A percentile compares a stretch with the other conserved stretches of the same genome.
Conservation (phyloP, 208 protist genomes). For the Acanthamoeba healyi region DNA sequence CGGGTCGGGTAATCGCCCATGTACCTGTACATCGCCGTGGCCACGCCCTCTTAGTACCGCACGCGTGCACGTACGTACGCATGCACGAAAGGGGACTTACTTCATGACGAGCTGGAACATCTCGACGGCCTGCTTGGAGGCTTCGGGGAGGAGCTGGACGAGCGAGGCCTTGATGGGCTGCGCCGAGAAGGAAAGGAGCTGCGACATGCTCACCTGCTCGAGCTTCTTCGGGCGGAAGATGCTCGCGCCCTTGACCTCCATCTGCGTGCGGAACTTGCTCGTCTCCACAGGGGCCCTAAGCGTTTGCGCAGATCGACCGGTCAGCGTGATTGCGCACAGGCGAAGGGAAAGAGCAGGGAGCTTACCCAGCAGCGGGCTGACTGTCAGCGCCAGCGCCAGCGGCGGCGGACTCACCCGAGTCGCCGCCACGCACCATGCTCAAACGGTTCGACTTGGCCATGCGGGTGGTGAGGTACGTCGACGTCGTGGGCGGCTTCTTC, state of each 20-base stretch:
- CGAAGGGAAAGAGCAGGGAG: not conserved
- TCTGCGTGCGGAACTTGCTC: conserved; percentile 61
- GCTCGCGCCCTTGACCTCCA: conserved; percentile 5
- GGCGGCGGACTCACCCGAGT: not conserved
- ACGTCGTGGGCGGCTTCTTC: not conserved
- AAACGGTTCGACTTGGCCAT: not conserved
- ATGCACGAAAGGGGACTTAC: not conserved
- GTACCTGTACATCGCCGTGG: conserved; percentile 17
- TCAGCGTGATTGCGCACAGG: not conserved
- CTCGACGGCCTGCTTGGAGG: conserved; percentile 61
- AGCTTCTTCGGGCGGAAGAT: conserved; percentile 31
- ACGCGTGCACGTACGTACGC: not conserved
- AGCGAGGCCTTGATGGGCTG: conserved; percentile 69
- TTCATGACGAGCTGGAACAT: conserved; percentile 68
- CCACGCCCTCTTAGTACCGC: too few relatives aligned
- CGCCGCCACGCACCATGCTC: not conserved
- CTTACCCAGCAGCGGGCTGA: not conserved
- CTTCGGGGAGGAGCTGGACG: conserved; percentile 52
- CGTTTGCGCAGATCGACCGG: not conserved
- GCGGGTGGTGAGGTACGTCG: conserved; percentile 23
- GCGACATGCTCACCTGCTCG: conserved; percentile 14
- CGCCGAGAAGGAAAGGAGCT: conserved; percentile 53
- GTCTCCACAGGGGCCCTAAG: not conserved
- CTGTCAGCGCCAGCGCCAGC: not conserved
- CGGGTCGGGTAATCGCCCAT: conserved; percentile 64